Base-by-base conservation (phyloP, 2,329 filamentous ascomycete species). In the Verruconis gallopava region DNA sequence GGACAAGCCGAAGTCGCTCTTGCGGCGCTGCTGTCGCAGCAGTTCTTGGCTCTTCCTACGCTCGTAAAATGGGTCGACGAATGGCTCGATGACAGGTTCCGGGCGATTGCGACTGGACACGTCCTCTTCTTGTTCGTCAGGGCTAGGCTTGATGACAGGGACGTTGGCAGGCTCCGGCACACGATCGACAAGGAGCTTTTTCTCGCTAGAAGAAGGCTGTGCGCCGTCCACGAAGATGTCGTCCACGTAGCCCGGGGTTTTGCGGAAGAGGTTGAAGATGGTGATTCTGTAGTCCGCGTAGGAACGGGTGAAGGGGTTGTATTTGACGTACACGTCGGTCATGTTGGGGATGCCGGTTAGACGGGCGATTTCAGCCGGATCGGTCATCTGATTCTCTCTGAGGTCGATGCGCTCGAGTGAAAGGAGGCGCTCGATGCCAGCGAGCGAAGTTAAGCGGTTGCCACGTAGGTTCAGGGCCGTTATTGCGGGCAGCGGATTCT, bases 231-330 rank as follows among this genome's bases (percentile, higher is more conserved):
- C 89, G 36, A 85, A 69, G 46, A 96, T 78, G 55, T 98, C 91
- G 49, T 94, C 84, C 0, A 79, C 81, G 54, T 91, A 93, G 4
- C 91, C 91, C 9, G 89, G 85, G 0, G 85, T 86, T 45, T 77
- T 79, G 48, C 91, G 77, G 69, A 98, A 98, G 2, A 96, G 70
- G 53, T 96, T 98, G 75, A 98, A 95, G 48, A 96, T 93, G 15
- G 79, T 83, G 49, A 93, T 71, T 38, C 91, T 78, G 57, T 94
- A 93, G 51, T 81, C 78, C 45, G 79, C 72, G 56, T 95, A 85
- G 1, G 85, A 88, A 51, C 83, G 85, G 34, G 81, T 83, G 53
- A 96, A 95, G 0, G 88, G 85, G 53, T 98, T 98, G 17, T 85
- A 85, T 47, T 82, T 75, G 13, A 98, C 81, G 72, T 88, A 98